These are phyloP conservation scores for Citrus inodora DNA, from an alignment of 345 rosid genomes.

Conservation along the genomic window DNA sequence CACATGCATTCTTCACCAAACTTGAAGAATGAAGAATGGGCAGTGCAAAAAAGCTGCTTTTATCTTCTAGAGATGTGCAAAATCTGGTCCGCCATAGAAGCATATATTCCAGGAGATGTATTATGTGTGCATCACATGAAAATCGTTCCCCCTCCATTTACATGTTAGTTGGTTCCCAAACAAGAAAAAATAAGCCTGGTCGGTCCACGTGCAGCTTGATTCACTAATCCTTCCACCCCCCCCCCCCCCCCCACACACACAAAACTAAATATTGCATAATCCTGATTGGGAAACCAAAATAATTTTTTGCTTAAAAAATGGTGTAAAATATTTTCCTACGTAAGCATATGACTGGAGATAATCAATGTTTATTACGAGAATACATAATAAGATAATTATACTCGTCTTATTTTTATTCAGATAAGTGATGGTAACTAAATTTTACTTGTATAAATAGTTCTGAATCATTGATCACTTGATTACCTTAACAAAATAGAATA, in stretches of 20 bases:
- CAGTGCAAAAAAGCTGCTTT: background rate
- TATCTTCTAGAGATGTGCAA: background rate
- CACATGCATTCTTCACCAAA: background rate
- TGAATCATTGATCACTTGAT: too few species aligned
- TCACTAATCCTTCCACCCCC: background rate
- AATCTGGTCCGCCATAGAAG: background rate
- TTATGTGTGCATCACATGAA: background rate
- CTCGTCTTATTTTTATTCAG: too few species aligned
- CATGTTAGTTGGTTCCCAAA: background rate
- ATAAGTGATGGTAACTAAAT: too few species aligned
- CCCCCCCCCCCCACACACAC: rapidly evolving
- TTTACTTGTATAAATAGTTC: too few species aligned
- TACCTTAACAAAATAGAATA: too few species aligned
- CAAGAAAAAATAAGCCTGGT: background rate
- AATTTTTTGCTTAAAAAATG: too few species aligned
- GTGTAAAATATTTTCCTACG: too few species aligned
- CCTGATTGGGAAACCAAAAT: background rate
- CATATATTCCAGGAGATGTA: background rate
- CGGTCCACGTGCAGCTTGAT: background rate
- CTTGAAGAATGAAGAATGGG: background rate
- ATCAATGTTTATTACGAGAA: too few species aligned
- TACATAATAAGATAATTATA: too few species aligned
- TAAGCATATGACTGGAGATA: background rate
- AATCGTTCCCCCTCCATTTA: background rate
- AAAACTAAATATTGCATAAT: background rate